Base-by-base conservation (phyloP, 2,329 filamentous ascomycete genomes). In the Aspergillus ustus region DNA sequence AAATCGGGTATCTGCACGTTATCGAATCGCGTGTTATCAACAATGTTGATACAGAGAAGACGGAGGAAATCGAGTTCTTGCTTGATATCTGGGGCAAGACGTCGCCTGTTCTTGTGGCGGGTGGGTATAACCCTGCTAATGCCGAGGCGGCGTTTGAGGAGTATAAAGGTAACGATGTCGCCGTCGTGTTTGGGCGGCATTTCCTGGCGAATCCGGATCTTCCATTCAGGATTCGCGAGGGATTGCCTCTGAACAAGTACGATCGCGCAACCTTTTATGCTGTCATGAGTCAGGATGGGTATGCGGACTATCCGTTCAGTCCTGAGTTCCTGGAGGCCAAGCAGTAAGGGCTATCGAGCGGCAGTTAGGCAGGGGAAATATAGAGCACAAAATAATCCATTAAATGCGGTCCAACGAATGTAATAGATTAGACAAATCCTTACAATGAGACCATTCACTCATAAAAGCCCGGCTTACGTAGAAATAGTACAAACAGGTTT, bases 171-270 rank as follows among this genome's bases (percentile, higher is more conserved):
- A 58, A 63, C 19, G 57, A 69, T 17, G 54, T 70, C 11, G 64
- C 64, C 11, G 62, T 79, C 6, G 72, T 68, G 0, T 79, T 80
- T 67, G 78, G 79, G 1, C 66, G 79, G 11, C 67, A 70, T 44
- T 82, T 75, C 59, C 73, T 80, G 37, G 64, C 78, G 3, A 81
- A 75, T 31, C 78, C 79, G 1, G 80, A 81, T 58, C 58, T 81
- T 40, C 70, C 76, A 0, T 78, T 70, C 60, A 66, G 78, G 9
- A 57, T 80, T 1, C 64, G 69, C 63, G 63, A 78, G 31, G 69
- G 68, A 0, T 55, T 81, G 1, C 58, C 66, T 1, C 59, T 81
- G 40, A 73, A 67, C 1, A 61, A 70, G 22, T 81, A 81, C 59
- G 62, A 79, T 44, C 68, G 78, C 6, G 55, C 66, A 0, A 75